phyloP scores from a whole-genome alignment of 495 filamentous ascomycete genomes.

The Amorphotheca resinae region DNA sequence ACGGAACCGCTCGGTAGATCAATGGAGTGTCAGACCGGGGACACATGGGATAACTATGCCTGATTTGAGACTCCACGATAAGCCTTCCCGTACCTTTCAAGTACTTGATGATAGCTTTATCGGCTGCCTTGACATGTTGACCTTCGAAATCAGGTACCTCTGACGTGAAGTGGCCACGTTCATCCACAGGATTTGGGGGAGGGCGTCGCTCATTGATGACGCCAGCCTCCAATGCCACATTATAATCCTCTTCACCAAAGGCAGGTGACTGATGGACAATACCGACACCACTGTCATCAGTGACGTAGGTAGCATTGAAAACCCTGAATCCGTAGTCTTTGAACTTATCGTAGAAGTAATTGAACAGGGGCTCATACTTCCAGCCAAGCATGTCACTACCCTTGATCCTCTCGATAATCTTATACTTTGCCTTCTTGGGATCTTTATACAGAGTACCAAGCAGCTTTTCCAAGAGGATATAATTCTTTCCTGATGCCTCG shows the following conservation, averaged over 20 bases:
- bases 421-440: constrained; percentile 93
- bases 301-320: constrained; percentile 80
- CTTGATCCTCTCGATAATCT: constrained; percentile 68
- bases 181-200: constrained; percentile 85
- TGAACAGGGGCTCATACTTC: constrained; percentile 84
- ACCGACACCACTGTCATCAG: constrained; percentile 83
- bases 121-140: constrained; percentile 86
- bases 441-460: constrained; percentile 87
- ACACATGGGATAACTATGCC: constrained; percentile 92
- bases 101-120: constrained; percentile 88
- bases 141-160: constrained; percentile 78
- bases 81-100: constrained; percentile 70
- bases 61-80: constrained; percentile 80
- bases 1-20: constrained; percentile 86
- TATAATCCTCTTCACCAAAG: constrained; percentile 96
- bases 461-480: constrained; percentile 76
- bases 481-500: constrained; percentile 67
- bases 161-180: constrained; percentile 65
- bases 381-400: constrained; percentile 84
- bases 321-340: constrained; percentile 80
- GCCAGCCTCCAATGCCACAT: constrained; percentile 62
- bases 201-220: constrained; percentile 63
- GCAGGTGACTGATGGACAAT: constrained; percentile 93
- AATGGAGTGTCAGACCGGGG: constrained; percentile 91
- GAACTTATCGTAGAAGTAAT: constrained; percentile 90